Conservation (phyloP, 164 flowering plant species). For the Macadamia tetraphylla region DNA sequence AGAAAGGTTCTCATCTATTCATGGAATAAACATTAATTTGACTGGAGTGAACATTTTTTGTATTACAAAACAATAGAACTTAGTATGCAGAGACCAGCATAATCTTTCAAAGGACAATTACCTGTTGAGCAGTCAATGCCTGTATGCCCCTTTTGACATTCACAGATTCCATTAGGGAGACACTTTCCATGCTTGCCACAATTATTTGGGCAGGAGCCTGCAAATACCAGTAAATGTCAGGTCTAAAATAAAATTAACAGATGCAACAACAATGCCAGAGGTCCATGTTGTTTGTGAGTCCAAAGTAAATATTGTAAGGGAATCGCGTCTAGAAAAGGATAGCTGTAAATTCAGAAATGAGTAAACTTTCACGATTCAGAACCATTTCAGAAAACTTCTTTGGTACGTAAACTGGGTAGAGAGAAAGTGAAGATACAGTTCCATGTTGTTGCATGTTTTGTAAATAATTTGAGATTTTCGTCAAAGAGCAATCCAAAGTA, state of each 20-base stretch:
- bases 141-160: constrained; percentile 71
- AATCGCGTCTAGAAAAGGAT: neutral
- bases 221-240: constrained; percentile 12
- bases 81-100: neutral
- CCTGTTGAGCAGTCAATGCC: constrained; percentile 98
- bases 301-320: neutral
- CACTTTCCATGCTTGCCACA: constrained; percentile 86
- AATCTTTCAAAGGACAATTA: constrained; percentile 17
- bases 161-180: constrained; percentile 65
- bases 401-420: neutral
- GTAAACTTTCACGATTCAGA: neutral
- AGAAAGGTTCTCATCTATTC: too few species aligned
- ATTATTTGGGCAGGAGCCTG: constrained; percentile 78
- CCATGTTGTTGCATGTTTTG: neutral
- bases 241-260: too few species aligned
- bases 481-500: neutral
- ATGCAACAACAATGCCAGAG: neutral
- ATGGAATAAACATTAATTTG: neutral
- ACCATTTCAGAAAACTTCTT: neutral
- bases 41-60: neutral
- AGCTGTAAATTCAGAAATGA: neutral
- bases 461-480: neutral
- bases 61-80: neutral
- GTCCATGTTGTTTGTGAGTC: neutral
- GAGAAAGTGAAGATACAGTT: neutral